Percentiles rank a stretch among this genome's conserved stretches.
Evolutionary conservation across 257 asterid species (phyloP).

Genomic region (Petrea volubilis): DNA sequence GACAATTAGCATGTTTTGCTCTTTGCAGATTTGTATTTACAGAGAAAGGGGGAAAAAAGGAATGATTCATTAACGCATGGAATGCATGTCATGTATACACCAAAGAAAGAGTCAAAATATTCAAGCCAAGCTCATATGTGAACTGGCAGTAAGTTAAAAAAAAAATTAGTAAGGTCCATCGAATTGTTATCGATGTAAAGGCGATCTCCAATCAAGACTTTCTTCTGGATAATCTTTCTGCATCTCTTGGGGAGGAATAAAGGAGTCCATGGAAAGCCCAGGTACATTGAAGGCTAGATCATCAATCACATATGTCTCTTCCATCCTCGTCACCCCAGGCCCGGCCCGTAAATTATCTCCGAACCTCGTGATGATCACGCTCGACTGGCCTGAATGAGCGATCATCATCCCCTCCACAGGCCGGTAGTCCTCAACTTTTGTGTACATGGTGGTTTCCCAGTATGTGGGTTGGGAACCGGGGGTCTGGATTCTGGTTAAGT

Average conservation of each 20-base stretch:
- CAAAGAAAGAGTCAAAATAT: background rate
- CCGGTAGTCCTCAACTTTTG: conserved; percentile 69
- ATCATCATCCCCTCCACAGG: conserved; percentile 67
- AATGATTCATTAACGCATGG: background rate
- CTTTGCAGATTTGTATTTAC: background rate
- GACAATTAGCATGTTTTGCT: background rate
- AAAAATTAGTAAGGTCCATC: background rate
- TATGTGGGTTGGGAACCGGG: conserved; percentile 74
- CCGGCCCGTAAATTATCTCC: conserved; percentile 66
- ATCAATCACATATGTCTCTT: conserved; percentile 70
- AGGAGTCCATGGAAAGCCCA: conserved; percentile 68
- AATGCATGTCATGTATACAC: background rate
- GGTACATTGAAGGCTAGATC: conserved; percentile 77
- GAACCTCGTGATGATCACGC: conserved; percentile 61
- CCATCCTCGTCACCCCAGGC: conserved; percentile 67
- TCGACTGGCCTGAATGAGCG: conserved; percentile 78
- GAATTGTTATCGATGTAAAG: conserved; percentile 35
- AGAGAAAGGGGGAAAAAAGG: background rate
- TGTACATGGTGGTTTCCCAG: conserved; percentile 79
- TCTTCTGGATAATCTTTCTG: conserved; percentile 47
- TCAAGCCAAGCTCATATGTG: background rate
- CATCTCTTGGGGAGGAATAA: conserved; percentile 75
- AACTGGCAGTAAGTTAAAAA: background rate
- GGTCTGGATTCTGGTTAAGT: conserved; percentile 70
- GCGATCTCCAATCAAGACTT: conserved; percentile 53